These are phyloP conservation scores for Apiotrichum siamense DNA, from an alignment of 1,284 basidiomycete species.

Conservation along the genomic window DNA sequence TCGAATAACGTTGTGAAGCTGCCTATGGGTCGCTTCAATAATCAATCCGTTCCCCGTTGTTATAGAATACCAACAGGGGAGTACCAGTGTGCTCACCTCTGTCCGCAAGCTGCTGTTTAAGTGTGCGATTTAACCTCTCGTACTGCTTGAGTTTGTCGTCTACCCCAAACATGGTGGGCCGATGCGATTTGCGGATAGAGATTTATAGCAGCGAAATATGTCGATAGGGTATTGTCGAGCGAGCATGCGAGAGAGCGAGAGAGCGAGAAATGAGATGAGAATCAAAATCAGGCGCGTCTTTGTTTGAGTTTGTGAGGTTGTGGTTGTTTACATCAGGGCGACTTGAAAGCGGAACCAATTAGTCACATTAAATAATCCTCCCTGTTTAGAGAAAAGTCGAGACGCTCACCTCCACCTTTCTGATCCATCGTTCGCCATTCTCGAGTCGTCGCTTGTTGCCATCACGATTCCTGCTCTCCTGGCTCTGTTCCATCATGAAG, in stretches of 20 bases:
- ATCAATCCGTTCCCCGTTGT: too few species aligned
- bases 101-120: slow-evolving; percentile 36
- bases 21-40: too few species aligned
- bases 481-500: neutral
- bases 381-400: too few species aligned
- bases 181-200: neutral
- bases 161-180: slow-evolving; percentile 32
- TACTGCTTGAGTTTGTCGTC: slow-evolving; percentile 38
- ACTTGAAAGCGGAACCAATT: too few species aligned
- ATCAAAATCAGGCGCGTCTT: slow-evolving; percentile 4
- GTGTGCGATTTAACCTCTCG: slow-evolving; percentile 35
- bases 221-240: neutral
- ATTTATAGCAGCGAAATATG: too few species aligned
- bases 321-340: too few species aligned
- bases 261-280: neutral
- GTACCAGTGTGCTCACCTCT: slow-evolving; percentile 30
- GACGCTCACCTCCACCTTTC: too few species aligned
- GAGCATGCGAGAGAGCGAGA: neutral
- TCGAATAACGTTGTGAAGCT: too few species aligned
- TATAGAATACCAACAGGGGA: neutral
- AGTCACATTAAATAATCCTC: too few species aligned
- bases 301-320: neutral
- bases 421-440: too few species aligned
- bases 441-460: neutral
- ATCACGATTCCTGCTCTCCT: too few species aligned